A percentile compares a stretch with the other conserved stretches of the same genome.
Conservation (phyloP, 345 rosid species). For the Citropsis articulata region DNA sequence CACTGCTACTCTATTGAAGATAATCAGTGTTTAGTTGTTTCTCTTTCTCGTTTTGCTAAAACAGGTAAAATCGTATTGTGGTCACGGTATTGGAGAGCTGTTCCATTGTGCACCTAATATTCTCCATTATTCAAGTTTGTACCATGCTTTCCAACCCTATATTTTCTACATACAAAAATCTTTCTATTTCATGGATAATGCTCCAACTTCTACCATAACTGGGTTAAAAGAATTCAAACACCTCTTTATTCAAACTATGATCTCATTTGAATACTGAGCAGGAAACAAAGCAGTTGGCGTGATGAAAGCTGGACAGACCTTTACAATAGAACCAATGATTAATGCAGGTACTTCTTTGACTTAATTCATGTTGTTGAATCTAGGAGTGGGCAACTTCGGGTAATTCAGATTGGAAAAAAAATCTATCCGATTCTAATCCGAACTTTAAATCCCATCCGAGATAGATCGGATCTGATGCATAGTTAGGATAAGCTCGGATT, state of each 20-base stretch:
- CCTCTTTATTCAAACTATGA: background rate
- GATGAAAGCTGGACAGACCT: conserved; percentile 95
- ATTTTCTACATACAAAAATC: background rate
- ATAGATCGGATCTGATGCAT: no score
- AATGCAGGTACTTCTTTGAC: conserved; percentile 60
- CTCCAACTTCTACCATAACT: background rate
- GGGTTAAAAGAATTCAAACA: background rate
- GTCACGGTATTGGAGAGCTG: conserved; percentile 97
- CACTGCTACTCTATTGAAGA: background rate
- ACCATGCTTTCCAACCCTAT: background rate
- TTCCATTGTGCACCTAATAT: conserved; percentile 98
- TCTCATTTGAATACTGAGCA: conserved; percentile 27
- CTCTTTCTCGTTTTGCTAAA: conserved; percentile 9
- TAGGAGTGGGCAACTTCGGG: no score
- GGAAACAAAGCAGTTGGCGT: conserved; percentile 98
- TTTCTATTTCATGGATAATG: background rate
- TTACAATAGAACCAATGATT: conserved; percentile 98
- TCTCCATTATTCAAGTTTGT: conserved; percentile 85
- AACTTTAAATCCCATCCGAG: no score
- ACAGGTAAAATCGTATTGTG: conserved; percentile 92
- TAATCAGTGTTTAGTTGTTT: conserved; percentile 4
- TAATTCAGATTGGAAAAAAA: no score
- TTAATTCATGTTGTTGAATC: background rate
- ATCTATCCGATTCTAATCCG: no score
- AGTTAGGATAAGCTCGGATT: no score